phyloP scores from a whole-genome alignment of 2,329 filamentous ascomycete genomes.

The Fusarium humuli region DNA sequence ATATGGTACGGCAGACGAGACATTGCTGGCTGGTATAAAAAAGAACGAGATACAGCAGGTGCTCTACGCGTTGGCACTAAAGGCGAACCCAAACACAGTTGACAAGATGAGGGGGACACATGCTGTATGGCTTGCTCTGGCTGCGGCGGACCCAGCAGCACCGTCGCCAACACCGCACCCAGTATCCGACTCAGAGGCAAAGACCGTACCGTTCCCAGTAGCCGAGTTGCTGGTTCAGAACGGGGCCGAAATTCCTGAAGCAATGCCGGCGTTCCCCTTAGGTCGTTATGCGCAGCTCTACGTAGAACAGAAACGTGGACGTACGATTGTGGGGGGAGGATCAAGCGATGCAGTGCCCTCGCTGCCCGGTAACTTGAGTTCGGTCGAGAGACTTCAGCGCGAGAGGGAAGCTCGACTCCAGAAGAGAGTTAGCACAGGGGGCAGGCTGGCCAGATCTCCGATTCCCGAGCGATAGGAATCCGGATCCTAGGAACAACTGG shows the following conservation, averaged over 20 bases:
- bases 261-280: slow-evolving; percentile 84
- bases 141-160: slow-evolving; percentile 89
- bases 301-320: slow-evolving; percentile 78
- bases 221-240: slow-evolving; percentile 95
- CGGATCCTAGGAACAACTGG: slow-evolving; percentile 55
- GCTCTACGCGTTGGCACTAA: slow-evolving; percentile 87
- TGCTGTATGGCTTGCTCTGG: slow-evolving; percentile 88
- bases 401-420: slow-evolving; percentile 78
- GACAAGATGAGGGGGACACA: slow-evolving; percentile 92
- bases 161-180: slow-evolving; percentile 67
- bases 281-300: slow-evolving; percentile 84
- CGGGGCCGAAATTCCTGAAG: slow-evolving; percentile 84
- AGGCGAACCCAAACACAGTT: slow-evolving; percentile 85
- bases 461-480: slow-evolving; percentile 71
- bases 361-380: slow-evolving; percentile 62
- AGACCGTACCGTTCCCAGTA: slow-evolving; percentile 80
- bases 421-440: slow-evolving; percentile 83
- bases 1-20: slow-evolving; percentile 85
- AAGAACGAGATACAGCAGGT: slow-evolving; percentile 95
- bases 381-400: slow-evolving; percentile 64
- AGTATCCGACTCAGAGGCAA: slow-evolving; percentile 59
- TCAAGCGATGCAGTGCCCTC: slow-evolving; percentile 71
- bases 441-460: slow-evolving; percentile 74
- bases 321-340: slow-evolving; percentile 54
- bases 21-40: slow-evolving; percentile 91